Evolutionary conservation across 306 rosid genomes (phyloP).

Genomic region (Pyrus betulifolia): DNA sequence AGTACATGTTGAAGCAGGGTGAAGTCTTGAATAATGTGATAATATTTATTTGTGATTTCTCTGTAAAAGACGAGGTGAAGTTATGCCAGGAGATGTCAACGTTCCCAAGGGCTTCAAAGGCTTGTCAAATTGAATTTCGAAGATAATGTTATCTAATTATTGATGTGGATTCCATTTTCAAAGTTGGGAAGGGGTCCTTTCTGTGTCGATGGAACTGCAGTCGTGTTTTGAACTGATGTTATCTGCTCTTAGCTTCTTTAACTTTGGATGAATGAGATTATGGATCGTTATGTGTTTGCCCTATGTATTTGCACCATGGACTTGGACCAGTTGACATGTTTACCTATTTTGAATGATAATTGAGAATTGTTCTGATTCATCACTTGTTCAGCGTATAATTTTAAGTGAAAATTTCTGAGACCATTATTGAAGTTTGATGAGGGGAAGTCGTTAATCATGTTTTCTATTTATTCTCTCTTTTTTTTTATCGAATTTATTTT

Average conservation of each 20-base stretch:
- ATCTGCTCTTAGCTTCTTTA: not conserved
- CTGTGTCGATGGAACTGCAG: not conserved
- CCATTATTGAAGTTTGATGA: too few species aligned
- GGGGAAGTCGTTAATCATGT: too few species aligned
- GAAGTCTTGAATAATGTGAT: not conserved
- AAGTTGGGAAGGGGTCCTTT: not conserved
- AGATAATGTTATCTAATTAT: not conserved
- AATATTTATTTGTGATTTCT: not conserved
- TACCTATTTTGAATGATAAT: too few species aligned
- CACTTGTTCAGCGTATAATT: too few species aligned
- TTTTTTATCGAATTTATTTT: too few species aligned
- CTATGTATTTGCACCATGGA: too few species aligned
- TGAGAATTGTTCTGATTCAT: too few species aligned
- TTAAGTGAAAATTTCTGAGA: too few species aligned
- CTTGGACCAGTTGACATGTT: too few species aligned
- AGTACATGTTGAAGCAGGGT: not conserved
- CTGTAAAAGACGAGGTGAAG: not conserved
- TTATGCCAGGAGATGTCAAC: not conserved
- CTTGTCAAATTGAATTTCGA: not conserved
- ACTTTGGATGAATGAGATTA: not conserved
- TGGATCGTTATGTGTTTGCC: not conserved
- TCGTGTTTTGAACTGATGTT: not conserved
- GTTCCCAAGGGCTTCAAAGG: not conserved
- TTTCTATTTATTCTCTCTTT: too few species aligned
- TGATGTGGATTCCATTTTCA: not conserved